phyloP scores from a whole-genome alignment of 192 early-diverging fungal species.

The Helicostylum pulchrum region DNA sequence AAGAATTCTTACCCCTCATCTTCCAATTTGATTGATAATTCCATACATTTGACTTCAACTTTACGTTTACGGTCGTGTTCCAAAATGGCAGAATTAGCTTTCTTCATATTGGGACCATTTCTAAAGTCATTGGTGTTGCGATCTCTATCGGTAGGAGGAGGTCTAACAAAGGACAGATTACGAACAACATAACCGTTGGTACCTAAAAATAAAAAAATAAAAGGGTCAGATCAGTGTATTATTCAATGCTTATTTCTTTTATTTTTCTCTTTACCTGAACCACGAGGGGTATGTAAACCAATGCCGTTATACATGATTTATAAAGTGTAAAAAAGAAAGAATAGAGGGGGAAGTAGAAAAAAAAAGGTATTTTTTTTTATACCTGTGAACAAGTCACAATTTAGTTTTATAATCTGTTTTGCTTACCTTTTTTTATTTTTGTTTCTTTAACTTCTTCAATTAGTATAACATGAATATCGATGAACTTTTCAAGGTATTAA shows the following conservation, averaged over 20 bases:
- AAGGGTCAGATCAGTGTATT: not conserved
- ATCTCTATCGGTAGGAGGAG: constrained; percentile 47
- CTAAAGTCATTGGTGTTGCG: constrained; percentile 21
- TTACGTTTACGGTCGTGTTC: constrained; percentile 84
- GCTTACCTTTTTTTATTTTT: not conserved
- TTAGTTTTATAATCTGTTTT: not conserved
- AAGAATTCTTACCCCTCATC: constrained; percentile 54
- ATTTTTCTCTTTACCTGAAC: constrained; percentile 49
- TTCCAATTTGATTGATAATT: constrained; percentile 78
- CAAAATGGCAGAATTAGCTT: constrained; percentile 77
- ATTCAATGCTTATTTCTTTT: too few species aligned
- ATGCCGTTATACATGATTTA: constrained; percentile 74
- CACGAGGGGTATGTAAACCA: constrained; percentile 73
- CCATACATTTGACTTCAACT: constrained; percentile 83
- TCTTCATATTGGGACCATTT: constrained; percentile 31
- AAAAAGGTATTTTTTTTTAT: not conserved
- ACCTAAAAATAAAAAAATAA: constrained; percentile 37
- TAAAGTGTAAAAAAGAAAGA: not conserved
- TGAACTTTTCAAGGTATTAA: constrained; percentile 36
- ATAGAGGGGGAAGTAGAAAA: not conserved
- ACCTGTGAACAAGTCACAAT: not conserved
- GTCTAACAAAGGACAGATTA: constrained; percentile 73
- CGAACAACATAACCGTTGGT: constrained; percentile 96
- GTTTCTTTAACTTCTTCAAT: not conserved
- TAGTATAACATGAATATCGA: constrained; percentile 35